Base-by-base conservation (phyloP, 345 rosid genomes). In the Populus tremula region DNA sequence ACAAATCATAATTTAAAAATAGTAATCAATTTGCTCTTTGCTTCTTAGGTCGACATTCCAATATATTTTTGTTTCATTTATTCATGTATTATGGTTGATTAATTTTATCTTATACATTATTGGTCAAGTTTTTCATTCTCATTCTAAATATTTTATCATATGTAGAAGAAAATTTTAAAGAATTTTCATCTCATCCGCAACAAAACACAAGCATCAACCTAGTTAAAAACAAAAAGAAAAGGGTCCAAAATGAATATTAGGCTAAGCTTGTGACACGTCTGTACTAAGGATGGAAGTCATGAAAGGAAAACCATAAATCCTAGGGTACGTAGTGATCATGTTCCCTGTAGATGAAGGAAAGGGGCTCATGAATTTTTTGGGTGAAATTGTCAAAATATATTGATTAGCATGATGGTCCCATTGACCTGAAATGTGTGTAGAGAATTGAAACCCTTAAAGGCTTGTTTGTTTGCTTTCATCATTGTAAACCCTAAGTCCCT, bases 341-440 rank as follows among this genome's bases (percentile, higher is more conserved):
- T 21, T 54, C 27, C 62, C 62, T 54, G 61, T 56, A 56, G 63
- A 56, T n/a, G 27, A 56, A 59, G 10, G 23, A 8, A n/a, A 23
- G 23, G 6, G 64, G 64, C 23, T 59, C 17, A n/a, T n/a, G 64
- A 25, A 23, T 5, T 10, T 10, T 33, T 23, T 59, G 27, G 64
- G 64, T 59, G 64, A 9, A 12, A 59, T 23, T 12, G 64, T n/a
- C 27, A 23, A 59, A 12, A 10, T 23, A 59, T 67, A 67, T 21
- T 8, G 70, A 67, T 66, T 16, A 66, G 20, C 9, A 66, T 17
- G 11, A 69, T 27, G 73, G 61, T 45, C 73, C 73, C 73, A 70
- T 70, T 43, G 56, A 70, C 56, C 73, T 27, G 17, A 25, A 45
- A 43, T 25, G 50, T 5, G 21, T 23, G 63, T 20, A 8, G 59